phyloP scores from a whole-genome alignment of 495 filamentous ascomycete species.

The Xylaria nigripes region DNA sequence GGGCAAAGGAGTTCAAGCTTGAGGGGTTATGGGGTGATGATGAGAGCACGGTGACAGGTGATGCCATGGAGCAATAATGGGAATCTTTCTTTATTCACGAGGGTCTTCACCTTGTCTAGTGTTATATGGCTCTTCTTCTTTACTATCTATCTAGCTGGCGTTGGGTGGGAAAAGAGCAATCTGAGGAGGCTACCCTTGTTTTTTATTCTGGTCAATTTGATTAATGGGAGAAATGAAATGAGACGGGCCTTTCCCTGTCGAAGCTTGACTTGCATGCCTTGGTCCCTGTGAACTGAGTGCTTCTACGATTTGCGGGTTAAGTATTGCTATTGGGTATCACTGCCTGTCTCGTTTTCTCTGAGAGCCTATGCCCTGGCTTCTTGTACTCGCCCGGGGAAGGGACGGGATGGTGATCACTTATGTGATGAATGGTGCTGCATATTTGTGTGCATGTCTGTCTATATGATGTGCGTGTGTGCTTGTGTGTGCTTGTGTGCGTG shows the following conservation, averaged over 20 bases:
- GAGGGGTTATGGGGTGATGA: slow-evolving; percentile 82
- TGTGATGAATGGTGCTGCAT: too few relatives aligned
- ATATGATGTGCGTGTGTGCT: too few relatives aligned
- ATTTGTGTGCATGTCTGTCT: too few relatives aligned
- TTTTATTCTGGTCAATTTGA: neutral
- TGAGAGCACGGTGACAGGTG: slow-evolving; percentile 15
- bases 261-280: neutral
- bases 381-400: too few relatives aligned
- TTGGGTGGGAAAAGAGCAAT: slow-evolving; percentile 3
- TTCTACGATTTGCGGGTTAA: too few relatives aligned
- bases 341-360: too few relatives aligned
- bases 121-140: slow-evolving; percentile 5
- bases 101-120: neutral
- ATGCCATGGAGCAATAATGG: slow-evolving; percentile 27
- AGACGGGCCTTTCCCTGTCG: neutral
- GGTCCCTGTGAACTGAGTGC: too few relatives aligned
- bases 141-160: slow-evolving; percentile 2
- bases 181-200: neutral
- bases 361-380: too few relatives aligned
- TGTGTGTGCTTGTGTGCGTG: too few relatives aligned
- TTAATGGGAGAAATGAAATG: neutral
- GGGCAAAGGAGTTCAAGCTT: slow-evolving; percentile 93
- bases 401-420: too few relatives aligned
- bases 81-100: neutral
- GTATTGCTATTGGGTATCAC: too few relatives aligned